Conservation (phyloP, 108 stramenopile species). For the Stephanodiscus minutulus region DNA sequence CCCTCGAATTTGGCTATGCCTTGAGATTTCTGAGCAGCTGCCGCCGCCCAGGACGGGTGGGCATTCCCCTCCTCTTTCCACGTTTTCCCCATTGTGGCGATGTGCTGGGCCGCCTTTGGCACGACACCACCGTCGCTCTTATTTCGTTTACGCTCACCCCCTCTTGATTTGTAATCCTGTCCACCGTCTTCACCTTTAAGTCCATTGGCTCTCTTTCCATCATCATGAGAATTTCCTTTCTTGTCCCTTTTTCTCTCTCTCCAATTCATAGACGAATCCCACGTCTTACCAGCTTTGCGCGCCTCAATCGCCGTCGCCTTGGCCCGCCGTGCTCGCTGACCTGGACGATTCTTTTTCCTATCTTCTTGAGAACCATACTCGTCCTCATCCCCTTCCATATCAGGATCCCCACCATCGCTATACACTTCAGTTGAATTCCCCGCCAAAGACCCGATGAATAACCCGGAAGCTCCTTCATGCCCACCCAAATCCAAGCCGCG, state of each 20-base stretch:
- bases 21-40: slow-evolving; percentile 62
- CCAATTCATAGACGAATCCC: slow-evolving; percentile 72
- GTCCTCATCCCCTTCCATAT: slow-evolving; percentile 27
- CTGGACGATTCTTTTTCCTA: slow-evolving; percentile 77
- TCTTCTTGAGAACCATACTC: slow-evolving; percentile 16
- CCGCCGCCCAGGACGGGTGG: slow-evolving; percentile 88
- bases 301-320: slow-evolving; percentile 78
- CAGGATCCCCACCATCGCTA: slow-evolving; percentile 25
- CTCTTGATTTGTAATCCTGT: slow-evolving; percentile 1
- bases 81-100: slow-evolving; percentile 51
- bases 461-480: slow-evolving; percentile 43
- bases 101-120: slow-evolving; percentile 28
- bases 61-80: slow-evolving; percentile 63
- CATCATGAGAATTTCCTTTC: slow-evolving; percentile 13
- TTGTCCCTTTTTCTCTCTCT: slow-evolving; percentile 59
- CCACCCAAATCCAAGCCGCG: slow-evolving; percentile 23
- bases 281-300: slow-evolving; percentile 63
- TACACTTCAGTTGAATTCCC: slow-evolving; percentile 36
- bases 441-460: slow-evolving; percentile 51
- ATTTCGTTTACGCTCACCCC: slow-evolving; percentile 6
- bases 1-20: slow-evolving; percentile 83
- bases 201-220: slow-evolving; percentile 8
- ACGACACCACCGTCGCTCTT: slow-evolving; percentile 9
- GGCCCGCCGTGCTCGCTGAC: slow-evolving; percentile 79
- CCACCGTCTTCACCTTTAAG: not conserved